These are phyloP conservation scores for Ophiostoma sp. DNA, from an alignment of 2,329 filamentous ascomycete species.

Conservation along the genomic window DNA sequence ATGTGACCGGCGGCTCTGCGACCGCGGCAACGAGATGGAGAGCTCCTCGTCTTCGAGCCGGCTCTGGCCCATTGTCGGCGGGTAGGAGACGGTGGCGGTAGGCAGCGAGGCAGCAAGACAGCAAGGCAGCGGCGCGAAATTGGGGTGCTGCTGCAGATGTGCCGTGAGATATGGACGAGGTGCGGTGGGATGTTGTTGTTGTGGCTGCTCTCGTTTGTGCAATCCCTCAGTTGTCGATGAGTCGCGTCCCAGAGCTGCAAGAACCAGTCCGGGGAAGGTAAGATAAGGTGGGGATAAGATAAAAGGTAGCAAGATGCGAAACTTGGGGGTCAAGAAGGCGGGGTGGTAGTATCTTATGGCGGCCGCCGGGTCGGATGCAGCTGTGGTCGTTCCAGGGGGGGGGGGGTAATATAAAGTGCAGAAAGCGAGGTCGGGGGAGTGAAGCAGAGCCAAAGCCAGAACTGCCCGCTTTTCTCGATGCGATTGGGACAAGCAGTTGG, in stretches of 20 bases:
- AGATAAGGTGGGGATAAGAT: conserved; percentile 10
- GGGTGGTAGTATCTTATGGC: background rate
- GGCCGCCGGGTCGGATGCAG: background rate
- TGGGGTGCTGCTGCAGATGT: background rate
- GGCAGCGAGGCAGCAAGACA: no score
- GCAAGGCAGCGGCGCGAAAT: background rate
- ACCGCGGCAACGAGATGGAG: conserved; percentile 66
- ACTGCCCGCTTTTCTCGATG: conserved; percentile 10
- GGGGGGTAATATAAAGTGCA: background rate
- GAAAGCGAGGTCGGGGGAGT: conserved; percentile 2
- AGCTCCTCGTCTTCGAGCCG: conserved; percentile 76
- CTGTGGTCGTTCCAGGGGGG: background rate
- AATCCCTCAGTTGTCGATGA: background rate
- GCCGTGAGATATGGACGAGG: background rate
- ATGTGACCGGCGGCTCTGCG: conserved; percentile 51
- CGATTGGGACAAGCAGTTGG: background rate
- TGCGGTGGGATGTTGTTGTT: background rate
- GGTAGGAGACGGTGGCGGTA: background rate
- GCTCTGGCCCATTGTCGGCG: conserved; percentile 44
- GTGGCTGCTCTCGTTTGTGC: background rate
- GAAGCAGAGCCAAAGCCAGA: background rate
- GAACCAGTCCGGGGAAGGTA: conserved; percentile 8
- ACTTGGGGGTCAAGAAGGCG: conserved; percentile 1
- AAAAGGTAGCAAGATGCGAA: background rate
- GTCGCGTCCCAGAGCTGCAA: background rate